Base-by-base conservation (phyloP, 139 green algal genomes). In the Pleodorina starrii region DNA sequence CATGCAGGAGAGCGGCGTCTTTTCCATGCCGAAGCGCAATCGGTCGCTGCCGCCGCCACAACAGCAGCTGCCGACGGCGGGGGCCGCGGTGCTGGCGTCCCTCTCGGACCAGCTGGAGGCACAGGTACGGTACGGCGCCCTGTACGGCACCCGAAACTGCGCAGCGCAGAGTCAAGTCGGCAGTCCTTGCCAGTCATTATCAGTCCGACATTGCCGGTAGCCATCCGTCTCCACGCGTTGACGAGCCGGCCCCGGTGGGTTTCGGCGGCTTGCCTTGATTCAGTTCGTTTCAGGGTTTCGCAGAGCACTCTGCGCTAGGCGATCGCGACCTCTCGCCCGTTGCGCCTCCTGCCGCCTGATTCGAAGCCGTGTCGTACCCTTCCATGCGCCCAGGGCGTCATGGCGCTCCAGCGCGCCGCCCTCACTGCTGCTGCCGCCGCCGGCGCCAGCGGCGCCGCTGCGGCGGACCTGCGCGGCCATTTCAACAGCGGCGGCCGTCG, bases 381-480 rank as follows among this genome's bases (percentile, higher is more conserved):
- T n/a, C n/a, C n/a, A n/a, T n/a, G n/a, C n/a, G n/a, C n/a, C 54
- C 74, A 82, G 74, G 48, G 44, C 76, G 19, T 84, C 36, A 9
- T 84, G 48, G 76, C 76, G n/a, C n/a, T 69, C 21, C 76, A 84
- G 5, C n/a, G 76, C 16, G 76, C 76, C 12, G 44, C 76, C 16
- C 42, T 38, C 1, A 23, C 48, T 38, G 66, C 66, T 38, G 29
- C n/a, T 3, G 40, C 72, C 21, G 72, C 72, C 57, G 69, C 32
- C 10, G 72, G 29, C 5, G 32, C 27, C 48, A 35, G 40, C 76
- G 48, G 29, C 43, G 43, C 19, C 40, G 2, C 72, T 5, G 27
- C 38, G 42, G 40, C 40, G 17, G 40, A 11, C 54, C 35, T 77
- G 21, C 69, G 25, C 1, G 10, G 46, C 35, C 69, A 57, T 2